Evolutionary conservation across 2,329 filamentous ascomycete species (phyloP).

Genomic region (Cladophialophora chaetospira): DNA sequence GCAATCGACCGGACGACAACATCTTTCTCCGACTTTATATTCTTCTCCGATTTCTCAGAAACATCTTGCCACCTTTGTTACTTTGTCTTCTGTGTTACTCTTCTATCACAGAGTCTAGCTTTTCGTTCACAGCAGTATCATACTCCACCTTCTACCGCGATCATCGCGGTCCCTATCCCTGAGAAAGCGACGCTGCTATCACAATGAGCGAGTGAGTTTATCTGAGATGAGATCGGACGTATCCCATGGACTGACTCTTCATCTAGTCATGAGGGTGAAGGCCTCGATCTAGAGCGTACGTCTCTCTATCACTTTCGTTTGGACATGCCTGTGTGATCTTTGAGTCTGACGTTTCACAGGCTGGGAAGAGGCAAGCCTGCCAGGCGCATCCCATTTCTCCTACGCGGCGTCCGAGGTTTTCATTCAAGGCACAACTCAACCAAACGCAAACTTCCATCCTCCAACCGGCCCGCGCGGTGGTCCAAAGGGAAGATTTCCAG

Average conservation of each 20-base stretch:
- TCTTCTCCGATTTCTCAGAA: neutral
- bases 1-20: too few relatives aligned
- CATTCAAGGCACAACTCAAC: constrained; percentile 12
- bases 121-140: neutral
- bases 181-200: neutral
- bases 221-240: neutral
- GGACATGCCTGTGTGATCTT: neutral
- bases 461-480: neutral
- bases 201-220: constrained; percentile 31
- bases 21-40: neutral
- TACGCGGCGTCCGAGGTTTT: constrained; percentile 19
- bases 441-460: neutral
- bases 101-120: neutral
- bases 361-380: constrained; percentile 28
- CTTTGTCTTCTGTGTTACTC: neutral
- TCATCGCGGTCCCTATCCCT: neutral
- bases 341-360: constrained; percentile 16
- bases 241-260: constrained; percentile 6
- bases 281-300: constrained; percentile 27
- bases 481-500: neutral
- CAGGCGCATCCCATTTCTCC: constrained; percentile 22
- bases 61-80: neutral
- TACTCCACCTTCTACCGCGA: neutral
- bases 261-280: constrained; percentile 27
- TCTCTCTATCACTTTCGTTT: neutral